Evolutionary conservation across 768 basidiomycete species (phyloP).

Genomic region (Boletellus sp.): DNA sequence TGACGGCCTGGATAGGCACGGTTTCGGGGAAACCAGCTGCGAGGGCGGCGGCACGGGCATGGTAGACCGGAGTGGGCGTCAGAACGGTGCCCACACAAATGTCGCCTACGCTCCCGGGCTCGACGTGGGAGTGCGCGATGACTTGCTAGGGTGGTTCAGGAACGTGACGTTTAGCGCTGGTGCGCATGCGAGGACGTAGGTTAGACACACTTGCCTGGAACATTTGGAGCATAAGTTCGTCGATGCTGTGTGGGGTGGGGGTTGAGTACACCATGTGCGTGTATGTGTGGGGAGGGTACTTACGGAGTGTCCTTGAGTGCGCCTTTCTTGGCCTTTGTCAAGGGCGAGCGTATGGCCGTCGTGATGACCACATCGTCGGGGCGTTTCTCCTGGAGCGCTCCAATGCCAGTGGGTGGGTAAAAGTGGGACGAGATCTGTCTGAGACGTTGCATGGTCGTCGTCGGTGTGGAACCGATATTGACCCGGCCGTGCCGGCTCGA

Average conservation of each 20-base stretch:
- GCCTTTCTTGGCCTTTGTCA: slow-evolving; percentile 76
- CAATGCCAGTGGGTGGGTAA: slow-evolving; percentile 42
- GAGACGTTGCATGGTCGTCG: slow-evolving; percentile 53
- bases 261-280: slow-evolving; percentile 6
- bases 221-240: slow-evolving; percentile 79
- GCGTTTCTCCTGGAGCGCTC: slow-evolving; percentile 52
- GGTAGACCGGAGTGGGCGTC: slow-evolving; percentile 60
- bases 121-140: slow-evolving; percentile 54
- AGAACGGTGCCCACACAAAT: slow-evolving; percentile 80
- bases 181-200: background rate
- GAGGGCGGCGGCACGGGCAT: slow-evolving; percentile 69
- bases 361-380: slow-evolving; percentile 82
- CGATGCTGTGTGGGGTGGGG: slow-evolving; percentile 44
- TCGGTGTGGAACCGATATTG: too few relatives aligned
- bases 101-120: slow-evolving; percentile 66
- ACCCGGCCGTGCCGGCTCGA: background rate
- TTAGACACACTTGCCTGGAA: slow-evolving; percentile 50
- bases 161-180: background rate
- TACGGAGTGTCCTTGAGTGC: slow-evolving; percentile 68
- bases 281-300: slow-evolving; percentile 16
- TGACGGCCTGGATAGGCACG: slow-evolving; percentile 70
- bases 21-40: slow-evolving; percentile 80
- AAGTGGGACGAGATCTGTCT: slow-evolving; percentile 65
- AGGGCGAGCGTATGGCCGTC: slow-evolving; percentile 71
- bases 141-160: slow-evolving; percentile 42